phyloP scores from a whole-genome alignment of 257 asterid genomes.

The Anisodus tanguticus region DNA sequence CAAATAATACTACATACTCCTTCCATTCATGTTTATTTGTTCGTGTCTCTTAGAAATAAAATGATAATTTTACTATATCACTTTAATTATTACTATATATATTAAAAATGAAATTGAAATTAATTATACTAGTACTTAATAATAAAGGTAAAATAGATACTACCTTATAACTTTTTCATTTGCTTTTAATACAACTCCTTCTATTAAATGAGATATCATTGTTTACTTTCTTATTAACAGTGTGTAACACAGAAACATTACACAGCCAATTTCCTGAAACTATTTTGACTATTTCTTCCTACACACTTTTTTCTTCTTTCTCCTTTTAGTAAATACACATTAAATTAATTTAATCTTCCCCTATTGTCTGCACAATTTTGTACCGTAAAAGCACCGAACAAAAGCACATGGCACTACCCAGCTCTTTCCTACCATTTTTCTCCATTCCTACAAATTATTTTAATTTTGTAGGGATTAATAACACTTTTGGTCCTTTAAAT shows the following conservation, averaged over 20 bases:
- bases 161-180: neutral
- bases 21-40: too few species aligned
- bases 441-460: constrained; percentile 11
- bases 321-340: constrained; percentile 39
- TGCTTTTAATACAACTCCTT: neutral
- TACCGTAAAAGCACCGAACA: constrained; percentile 66
- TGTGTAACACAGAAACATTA: constrained; percentile 31
- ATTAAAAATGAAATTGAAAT: too few species aligned
- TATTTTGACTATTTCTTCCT: constrained; percentile 40
- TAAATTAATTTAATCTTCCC: constrained; percentile 21
- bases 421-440: constrained; percentile 35
- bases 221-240: neutral
- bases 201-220: neutral
- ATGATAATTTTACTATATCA: too few species aligned
- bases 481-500: too few species aligned
- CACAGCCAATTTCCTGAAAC: constrained; percentile 31
- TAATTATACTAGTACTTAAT: too few species aligned
- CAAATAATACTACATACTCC: too few species aligned
- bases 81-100: too few species aligned
- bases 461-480: too few species aligned
- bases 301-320: constrained; percentile 23
- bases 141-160: too few species aligned
- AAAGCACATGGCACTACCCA: constrained; percentile 71
- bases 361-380: constrained; percentile 30
- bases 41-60: too few species aligned